Evolutionary conservation across 306 rosid genomes (phyloP).

Genomic region (Ziziphus jujuba): DNA sequence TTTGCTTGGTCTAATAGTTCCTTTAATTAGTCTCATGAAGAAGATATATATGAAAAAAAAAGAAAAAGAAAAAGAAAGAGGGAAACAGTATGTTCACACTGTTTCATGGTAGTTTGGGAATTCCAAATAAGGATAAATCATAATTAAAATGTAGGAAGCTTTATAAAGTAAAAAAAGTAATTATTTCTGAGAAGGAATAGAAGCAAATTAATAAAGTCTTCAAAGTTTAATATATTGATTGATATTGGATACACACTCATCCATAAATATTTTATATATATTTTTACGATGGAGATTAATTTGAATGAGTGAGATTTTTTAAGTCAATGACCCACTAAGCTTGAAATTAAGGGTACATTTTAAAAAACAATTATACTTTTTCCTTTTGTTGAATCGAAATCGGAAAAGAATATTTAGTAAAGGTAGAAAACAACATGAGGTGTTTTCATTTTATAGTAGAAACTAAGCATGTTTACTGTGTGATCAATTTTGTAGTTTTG

Average conservation of each 20-base stretch:
- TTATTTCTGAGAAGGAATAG: no score
- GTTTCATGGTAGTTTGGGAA: no score
- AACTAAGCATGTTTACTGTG: slow-evolving; percentile 17
- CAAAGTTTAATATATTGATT: no score
- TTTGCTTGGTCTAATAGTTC: not conserved
- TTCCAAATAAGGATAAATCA: no score
- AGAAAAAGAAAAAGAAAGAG: no score
- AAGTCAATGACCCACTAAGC: not conserved
- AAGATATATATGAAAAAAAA: not conserved
- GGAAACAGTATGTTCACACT: no score
- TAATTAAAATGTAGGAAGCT: no score
- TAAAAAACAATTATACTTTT: not conserved
- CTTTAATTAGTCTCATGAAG: not conserved
- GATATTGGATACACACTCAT: no score
- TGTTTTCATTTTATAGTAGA: not conserved
- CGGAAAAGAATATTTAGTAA: not conserved
- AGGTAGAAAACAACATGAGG: not conserved
- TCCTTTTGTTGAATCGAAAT: not conserved
- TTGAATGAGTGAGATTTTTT: not conserved
- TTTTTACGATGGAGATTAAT: not conserved
- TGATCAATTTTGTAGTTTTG: not conserved
- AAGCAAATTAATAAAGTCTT: no score
- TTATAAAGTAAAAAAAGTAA: no score
- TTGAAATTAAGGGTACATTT: not conserved
- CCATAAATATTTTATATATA: no score